phyloP scores from a whole-genome alignment of 2,329 filamentous ascomycete species.

The Pyricularia sp. region DNA sequence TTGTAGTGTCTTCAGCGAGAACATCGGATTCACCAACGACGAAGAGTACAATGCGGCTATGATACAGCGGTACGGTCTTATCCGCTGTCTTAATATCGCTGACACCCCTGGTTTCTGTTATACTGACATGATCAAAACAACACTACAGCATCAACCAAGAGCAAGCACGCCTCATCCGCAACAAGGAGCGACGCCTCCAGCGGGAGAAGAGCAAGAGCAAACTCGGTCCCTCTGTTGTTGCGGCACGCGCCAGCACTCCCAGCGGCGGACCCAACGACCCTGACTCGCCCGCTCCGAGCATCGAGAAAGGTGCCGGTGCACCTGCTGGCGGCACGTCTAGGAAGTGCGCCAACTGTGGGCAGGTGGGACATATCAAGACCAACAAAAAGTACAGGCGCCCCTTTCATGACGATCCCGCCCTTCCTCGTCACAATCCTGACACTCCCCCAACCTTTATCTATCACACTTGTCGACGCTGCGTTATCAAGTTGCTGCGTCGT shows the following conservation, averaged over 20 bases:
- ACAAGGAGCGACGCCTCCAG: constrained; percentile 80
- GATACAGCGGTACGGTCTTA: constrained; percentile 38
- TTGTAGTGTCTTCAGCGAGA: constrained; percentile 2
- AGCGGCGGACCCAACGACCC: constrained; percentile 21
- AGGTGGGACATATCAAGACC: constrained; percentile 96
- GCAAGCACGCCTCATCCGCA: constrained; percentile 76
- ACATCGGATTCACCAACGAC: constrained; percentile 50
- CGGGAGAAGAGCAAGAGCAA: constrained; percentile 79
- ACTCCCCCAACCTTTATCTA: not conserved
- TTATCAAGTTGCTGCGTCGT: not conserved
- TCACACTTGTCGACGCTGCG: not conserved
- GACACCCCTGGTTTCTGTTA: not conserved
- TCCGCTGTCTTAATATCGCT: constrained; percentile 15
- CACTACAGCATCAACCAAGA: constrained; percentile 56
- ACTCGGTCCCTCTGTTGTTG: constrained; percentile 15
- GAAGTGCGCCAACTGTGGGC: constrained; percentile 96
- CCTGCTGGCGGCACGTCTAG: constrained; percentile 52
- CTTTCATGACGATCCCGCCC: constrained; percentile 9
- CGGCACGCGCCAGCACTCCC: not conserved
- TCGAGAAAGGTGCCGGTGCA: constrained; percentile 33
- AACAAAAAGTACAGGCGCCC: constrained; percentile 75
- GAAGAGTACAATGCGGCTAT: constrained; percentile 55
- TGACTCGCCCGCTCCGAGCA: constrained; percentile 38
- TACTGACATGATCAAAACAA: not conserved
- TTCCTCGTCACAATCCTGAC: not conserved